These are phyloP conservation scores for Xylariaceae sp. DNA, from an alignment of 2,329 filamentous ascomycete species.

Conservation along the genomic window DNA sequence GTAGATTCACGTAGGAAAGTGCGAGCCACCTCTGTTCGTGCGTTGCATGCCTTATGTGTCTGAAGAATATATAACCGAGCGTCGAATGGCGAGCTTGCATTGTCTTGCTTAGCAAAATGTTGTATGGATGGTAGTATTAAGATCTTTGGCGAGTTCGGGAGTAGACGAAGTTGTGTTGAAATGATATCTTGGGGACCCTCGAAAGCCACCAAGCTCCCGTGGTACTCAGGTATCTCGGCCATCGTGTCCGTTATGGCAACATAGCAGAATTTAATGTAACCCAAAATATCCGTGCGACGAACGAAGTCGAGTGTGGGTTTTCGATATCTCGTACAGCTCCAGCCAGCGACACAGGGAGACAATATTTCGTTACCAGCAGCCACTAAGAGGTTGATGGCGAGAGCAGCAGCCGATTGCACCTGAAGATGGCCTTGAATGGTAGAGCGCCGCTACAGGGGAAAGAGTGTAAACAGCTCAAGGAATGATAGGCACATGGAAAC, in stretches of 20 bases:
- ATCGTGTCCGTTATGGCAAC: constrained; percentile 33
- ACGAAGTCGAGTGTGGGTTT: neutral
- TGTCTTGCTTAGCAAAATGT: constrained; percentile 50
- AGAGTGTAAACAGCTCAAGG: neutral
- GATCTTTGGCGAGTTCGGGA: constrained; percentile 65
- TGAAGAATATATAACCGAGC: constrained; percentile 52
- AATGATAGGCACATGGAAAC: neutral
- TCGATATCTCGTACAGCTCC: neutral
- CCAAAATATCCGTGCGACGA: neutral
- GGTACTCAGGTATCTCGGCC: constrained; percentile 36
- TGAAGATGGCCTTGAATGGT: neutral
- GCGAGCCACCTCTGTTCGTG: constrained; percentile 56
- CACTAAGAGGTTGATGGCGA: neutral
- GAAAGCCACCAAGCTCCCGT: constrained; percentile 64
- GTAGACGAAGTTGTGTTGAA: constrained; percentile 64
- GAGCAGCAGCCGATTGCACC: neutral
- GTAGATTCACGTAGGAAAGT: constrained; percentile 58
- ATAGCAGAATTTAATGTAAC: constrained; percentile 8
- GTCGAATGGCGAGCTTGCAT: constrained; percentile 44
- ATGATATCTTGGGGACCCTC: constrained; percentile 63
- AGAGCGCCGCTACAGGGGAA: neutral
- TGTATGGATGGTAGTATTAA: constrained; percentile 62
- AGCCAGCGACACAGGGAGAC: neutral
- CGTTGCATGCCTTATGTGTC: constrained; percentile 57
- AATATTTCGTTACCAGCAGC: neutral